A percentile compares a stretch with the other conserved stretches of the same genome.
Conservation (phyloP, 108 stramenopile genomes). For the Nannochloropsis gaditana region DNA sequence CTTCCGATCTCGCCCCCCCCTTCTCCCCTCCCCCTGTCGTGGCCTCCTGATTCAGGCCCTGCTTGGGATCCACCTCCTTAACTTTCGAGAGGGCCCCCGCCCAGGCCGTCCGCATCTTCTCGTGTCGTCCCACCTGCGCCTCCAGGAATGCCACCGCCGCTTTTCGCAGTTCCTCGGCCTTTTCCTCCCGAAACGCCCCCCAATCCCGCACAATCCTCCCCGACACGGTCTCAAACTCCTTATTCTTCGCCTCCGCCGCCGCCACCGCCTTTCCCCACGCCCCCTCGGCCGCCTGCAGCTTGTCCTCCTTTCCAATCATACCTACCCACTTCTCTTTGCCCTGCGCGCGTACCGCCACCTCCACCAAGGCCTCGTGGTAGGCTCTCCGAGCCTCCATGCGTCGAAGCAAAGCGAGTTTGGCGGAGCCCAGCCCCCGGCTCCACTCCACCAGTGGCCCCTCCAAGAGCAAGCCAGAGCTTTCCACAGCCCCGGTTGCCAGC, state of each 20-base stretch:
- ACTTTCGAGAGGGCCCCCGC: slow-evolving; percentile 45
- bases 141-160: slow-evolving; percentile 26
- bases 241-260: background rate
- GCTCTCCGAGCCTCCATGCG: background rate
- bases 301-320: background rate
- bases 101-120: background rate
- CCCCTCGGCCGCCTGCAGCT: background rate
- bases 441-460: slow-evolving; percentile 16
- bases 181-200: background rate
- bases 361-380: background rate
- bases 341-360: background rate
- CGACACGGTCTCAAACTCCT: background rate
- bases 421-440: background rate
- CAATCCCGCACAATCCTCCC: background rate
- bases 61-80: slow-evolving; percentile 47
- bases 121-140: background rate
- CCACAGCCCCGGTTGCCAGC: background rate
- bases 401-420: background rate
- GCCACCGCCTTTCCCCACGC: background rate
- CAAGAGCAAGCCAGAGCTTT: background rate
- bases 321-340: background rate
- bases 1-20: background rate
- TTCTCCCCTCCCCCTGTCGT: background rate
- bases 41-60: background rate
- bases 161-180: background rate